Evolutionary conservation across 176 grass and related monocot genomes (phyloP).

Genomic region (Phragmites australis): DNA sequence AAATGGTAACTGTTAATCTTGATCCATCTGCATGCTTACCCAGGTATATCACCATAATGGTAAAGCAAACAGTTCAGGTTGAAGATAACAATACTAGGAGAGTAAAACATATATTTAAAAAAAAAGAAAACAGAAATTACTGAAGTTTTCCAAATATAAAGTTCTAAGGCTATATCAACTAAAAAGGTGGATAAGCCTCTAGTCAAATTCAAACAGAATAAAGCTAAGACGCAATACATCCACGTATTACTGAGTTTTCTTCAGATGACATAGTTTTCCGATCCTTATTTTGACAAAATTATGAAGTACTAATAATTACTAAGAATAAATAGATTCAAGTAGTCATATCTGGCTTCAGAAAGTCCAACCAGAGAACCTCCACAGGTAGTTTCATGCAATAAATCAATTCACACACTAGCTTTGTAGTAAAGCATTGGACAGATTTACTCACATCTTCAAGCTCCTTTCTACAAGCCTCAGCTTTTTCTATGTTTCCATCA

Average conservation of each 20-base stretch:
- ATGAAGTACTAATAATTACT: slow-evolving; percentile 6
- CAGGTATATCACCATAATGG: neutral
- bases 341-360: neutral
- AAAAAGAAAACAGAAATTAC: neutral
- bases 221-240: neutral
- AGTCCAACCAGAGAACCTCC: slow-evolving; percentile 5
- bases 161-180: slow-evolving; percentile 6
- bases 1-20: slow-evolving; percentile 7
- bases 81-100: neutral
- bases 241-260: neutral
- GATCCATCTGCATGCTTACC: neutral
- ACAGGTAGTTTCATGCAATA: neutral
- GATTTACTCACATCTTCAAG: slow-evolving; percentile 93
- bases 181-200: slow-evolving; percentile 5
- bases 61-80: slow-evolving; percentile 19
- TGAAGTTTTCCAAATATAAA: slow-evolving; percentile 4
- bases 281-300: neutral
- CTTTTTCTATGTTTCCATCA: slow-evolving; percentile 83
- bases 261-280: slow-evolving; percentile 1
- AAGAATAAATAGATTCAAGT: too few relatives aligned
- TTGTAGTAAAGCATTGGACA: slow-evolving; percentile 22
- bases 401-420: neutral
- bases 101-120: neutral
- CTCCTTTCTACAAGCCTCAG: slow-evolving; percentile 78
- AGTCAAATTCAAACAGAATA: slow-evolving; percentile 19